Base-by-base conservation (phyloP, 2,329 filamentous ascomycete genomes). In the Lithohypha guttulata region DNA sequence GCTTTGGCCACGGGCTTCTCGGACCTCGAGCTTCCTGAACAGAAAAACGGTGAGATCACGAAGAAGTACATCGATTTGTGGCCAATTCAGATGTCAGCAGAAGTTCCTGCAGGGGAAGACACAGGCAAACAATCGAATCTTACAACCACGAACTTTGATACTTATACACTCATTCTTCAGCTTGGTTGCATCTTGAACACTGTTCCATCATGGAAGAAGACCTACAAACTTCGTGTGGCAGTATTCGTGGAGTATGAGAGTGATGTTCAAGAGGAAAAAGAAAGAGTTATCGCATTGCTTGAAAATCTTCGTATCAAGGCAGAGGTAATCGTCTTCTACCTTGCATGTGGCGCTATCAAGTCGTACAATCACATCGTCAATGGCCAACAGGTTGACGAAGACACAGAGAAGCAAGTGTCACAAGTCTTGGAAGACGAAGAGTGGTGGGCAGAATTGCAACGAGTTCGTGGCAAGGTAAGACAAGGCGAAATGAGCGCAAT, bases 41-140 rank as follows among this genome's bases (percentile, higher is more conserved):
- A 67, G 1, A 66, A 75, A 26, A 70, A 69, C 3, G 53, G 57
- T 13, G 75, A 79, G 38, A 9, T 13, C 14, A 66, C 64, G 3
- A 89, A 89, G 55, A 83, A 77, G 52, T 89, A 80, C 53, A 84
- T 93, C 45, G 85, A 93, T 53, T 63, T 93, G 3, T 93, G 85
- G 85, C 85, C 85, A 0, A 91, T 93, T 38, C 86, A 93, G 49
- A 93, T 93, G 84, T 89, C 84, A 4, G 84, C 84, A 1, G 83
- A 89, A 51, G 73, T 91, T 22, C 73, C 76, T 1, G 68, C 79
- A 1, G 77, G 80, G 47, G 71, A 70, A 1, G 47, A 51, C 18
- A 73, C 76, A 53, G 77, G 70, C 46, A 71, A 70, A 43, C 64
- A 70, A 45, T 31, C 42, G 14, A 77, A 75, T 51, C 69, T 91